Evolutionary conservation across 257 asterid genomes (phyloP).

Genomic region (Primulina eburnea): DNA sequence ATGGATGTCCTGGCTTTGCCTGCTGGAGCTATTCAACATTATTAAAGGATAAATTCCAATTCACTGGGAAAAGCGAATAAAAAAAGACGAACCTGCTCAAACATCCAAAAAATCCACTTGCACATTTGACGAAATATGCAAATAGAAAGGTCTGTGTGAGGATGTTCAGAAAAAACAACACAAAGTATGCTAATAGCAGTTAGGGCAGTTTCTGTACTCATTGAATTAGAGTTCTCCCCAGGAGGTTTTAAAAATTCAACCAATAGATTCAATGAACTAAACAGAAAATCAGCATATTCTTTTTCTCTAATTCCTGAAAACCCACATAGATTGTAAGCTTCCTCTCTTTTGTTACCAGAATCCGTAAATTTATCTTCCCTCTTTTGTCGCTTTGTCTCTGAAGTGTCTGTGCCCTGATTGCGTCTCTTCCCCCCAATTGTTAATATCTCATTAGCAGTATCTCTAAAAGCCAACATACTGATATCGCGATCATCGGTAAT

Average conservation of each 20-base stretch:
- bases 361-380: conserved; percentile 27
- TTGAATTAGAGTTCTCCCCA: conserved; percentile 37
- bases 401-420: conserved; percentile 38
- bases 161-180: conserved; percentile 64
- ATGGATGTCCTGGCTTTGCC: conserved; percentile 50
- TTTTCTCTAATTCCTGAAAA: conserved; percentile 40
- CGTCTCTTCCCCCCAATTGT: conserved; percentile 63
- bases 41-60: conserved; percentile 17
- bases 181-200: conserved; percentile 72
- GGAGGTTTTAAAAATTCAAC: conserved; percentile 75
- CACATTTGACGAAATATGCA: conserved; percentile 52
- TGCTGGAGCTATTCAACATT: conserved; percentile 39
- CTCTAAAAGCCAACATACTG: conserved; percentile 31
- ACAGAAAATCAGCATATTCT: conserved; percentile 62
- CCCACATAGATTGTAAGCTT: conserved; percentile 27
- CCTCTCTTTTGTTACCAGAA: conserved; percentile 35
- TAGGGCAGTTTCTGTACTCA: conserved; percentile 54
- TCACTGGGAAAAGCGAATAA: conserved; percentile 22
- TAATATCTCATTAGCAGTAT: conserved; percentile 31
- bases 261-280: conserved; percentile 48
- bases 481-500: conserved; percentile 27
- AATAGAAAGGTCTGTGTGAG: conserved; percentile 49
- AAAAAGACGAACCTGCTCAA: conserved; percentile 60
- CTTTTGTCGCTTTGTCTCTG: conserved; percentile 61
- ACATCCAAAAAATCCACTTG: conserved; percentile 80